Percentiles rank a stretch among this genome's conserved stretches.
Conservation (phyloP, 345 rosid species). For the Arabidopsis thaliana region TAIR10.1 NC_003076.8:25667501-25668000, state of each 20-base stretch:
- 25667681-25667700: conserved; percentile 83
- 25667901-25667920: background rate
- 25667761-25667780: background rate
- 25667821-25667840: background rate
- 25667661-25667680: conserved; percentile 50
- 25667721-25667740: conserved; percentile 53
- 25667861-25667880: background rate
- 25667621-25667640: conserved; percentile 49
- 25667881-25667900: background rate
- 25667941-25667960: background rate
- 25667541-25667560: conserved; percentile 91
- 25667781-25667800: background rate
- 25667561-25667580: conserved; percentile 77
- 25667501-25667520: background rate
- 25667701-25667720: conserved; percentile 83
- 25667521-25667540: conserved; percentile 63
- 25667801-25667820: background rate
- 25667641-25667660: conserved; percentile 52
- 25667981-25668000: background rate
- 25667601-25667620: conserved; percentile 77
- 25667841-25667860: background rate
- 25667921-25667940: background rate
- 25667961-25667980: background rate
- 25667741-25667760: background rate
- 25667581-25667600: conserved; percentile 92